Evolutionary conservation across 192 early-diverging fungal genomes (phyloP), one percentile per base, ranked within the genome.

Genomic region (Tieghemiomyces parasiticus): DNA sequence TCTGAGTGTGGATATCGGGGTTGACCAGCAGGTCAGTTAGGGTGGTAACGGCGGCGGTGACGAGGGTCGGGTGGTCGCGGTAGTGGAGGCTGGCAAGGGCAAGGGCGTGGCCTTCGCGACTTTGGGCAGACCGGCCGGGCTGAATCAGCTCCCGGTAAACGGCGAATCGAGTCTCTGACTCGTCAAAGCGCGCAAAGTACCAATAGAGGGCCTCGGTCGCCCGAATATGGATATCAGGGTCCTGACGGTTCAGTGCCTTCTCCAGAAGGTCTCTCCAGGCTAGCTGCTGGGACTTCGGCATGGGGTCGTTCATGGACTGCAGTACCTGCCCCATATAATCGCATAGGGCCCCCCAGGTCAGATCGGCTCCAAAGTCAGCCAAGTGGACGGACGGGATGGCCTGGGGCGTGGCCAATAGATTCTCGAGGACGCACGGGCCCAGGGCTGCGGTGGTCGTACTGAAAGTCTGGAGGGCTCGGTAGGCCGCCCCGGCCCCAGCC

Each of bases 281-380:
- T n/a, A 34, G 24, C 35, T 60, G 63, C 24, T 33, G 25, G 19
- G 54, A 45, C 14, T 19, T 48, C 20, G 22, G 54, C 19, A 33
- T 62, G 55, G 63, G 61, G 29, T 52, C 35, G 66, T 70, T 76
- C 25, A 50, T 35, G 2, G 73, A 75, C 33, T 73, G 53, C 34
- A 73, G 67, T 20, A 82, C 59, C 33, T 69, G 67, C 0, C 73
- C 70, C 35, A 82, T 70, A 25, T 76, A 73, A 20, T 51, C 58
- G 16, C 74, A 67, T 4, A 79, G 49, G 2, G 77, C 79, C 3
- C 51, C 58, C 14, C 76, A 69, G 8, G 76, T 81, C 64, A 79
- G 59, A 31, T 74, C 63, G 35, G 76, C 65, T 8, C 81, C 81
- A 70, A 82, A 82, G 24, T 80, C 73, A 19, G 82, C 76, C 2